Evolutionary conservation across 225 moss, liverwort and hornwort species (phyloP).

Genomic region (Thuidium tamariscinum): DNA sequence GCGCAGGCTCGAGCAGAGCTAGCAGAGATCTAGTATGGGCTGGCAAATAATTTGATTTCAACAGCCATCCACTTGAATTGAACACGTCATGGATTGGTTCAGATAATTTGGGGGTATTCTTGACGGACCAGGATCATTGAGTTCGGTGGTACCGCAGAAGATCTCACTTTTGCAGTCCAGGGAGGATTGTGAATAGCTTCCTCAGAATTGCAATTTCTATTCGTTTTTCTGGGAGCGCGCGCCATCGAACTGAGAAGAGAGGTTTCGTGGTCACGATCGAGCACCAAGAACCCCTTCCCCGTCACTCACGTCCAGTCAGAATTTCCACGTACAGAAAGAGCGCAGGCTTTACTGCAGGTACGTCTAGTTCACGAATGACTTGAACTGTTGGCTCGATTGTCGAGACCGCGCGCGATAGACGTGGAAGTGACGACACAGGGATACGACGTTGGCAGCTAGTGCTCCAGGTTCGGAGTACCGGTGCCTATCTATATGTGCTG

Average conservation of each 20-base stretch:
- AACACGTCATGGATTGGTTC: neutral
- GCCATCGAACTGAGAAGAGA: too few relatives aligned
- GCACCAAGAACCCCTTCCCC: neutral
- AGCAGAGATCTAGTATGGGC: neutral
- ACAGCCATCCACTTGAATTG: neutral
- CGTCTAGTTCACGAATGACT: neutral
- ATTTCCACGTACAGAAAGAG: too few relatives aligned
- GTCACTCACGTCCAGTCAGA: neutral
- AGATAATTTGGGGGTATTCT: neutral
- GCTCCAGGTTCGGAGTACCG: neutral
- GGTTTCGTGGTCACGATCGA: neutral
- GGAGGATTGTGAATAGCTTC: neutral
- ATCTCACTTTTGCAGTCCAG: neutral
- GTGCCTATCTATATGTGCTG: neutral
- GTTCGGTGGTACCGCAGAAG: neutral
- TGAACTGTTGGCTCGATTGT: neutral
- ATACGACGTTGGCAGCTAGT: neutral
- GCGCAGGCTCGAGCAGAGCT: neutral
- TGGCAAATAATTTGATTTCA: constrained; percentile 6
- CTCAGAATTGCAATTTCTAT: neutral
- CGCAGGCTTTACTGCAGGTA: too few relatives aligned
- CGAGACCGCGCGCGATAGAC: neutral
- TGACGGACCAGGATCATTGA: neutral
- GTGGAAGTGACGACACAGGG: neutral
- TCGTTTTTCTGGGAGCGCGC: neutral